Base-by-base conservation (phyloP, 371 early-diverging fungal genomes). In the Syncephalastrum racemosum region DNA sequence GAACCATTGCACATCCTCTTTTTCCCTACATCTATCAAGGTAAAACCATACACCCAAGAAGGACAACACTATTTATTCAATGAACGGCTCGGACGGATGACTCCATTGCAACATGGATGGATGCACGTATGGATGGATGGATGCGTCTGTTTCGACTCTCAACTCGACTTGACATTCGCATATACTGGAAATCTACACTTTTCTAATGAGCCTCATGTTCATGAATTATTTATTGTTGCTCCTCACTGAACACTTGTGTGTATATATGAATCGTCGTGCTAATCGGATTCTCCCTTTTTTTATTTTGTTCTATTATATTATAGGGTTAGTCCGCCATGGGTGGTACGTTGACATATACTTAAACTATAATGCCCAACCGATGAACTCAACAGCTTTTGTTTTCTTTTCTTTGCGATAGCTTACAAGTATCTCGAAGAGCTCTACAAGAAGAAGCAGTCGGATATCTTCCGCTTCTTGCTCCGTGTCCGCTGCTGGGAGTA, bases 401-500 rank as follows among this genome's bases (percentile, higher is more conserved):
- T 31, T 19, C 36, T 18, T 20, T 45, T 43, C 5, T 10, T 14
- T 53, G 19, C 4, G 20, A 20, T 56, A 62, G 94, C 95, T 64
- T 90, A 92, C 84, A 92, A 96, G 82, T 98, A 98, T 82, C 86
- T 99, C 67, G 94, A 94, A 86, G 96, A 96, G 85, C 89, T 99
- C 65, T 88, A 92, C 80, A 95, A 93, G 85, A 94, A 97, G 92
- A 99, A 98, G 89, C 98, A 99, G 85, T 91, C 92, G 59, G 99
- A 98, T 86, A 96, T 97, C 62, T 86, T 98, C 86, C 92, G 98
- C 77, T 99, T 98, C 89, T 87, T 99, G 66, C 88, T 94, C 66
- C 94, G 98, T 76, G 90, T 99, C 48, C 85, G 98, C 77, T 92
- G 94, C 87, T 99, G 99, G 97, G 99, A 99, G 83, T 98, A 91